Evolutionary conservation across 2,329 filamentous ascomycete genomes (phyloP), one percentile per base, ranked within the genome.

Genomic region (Escovopsis sp.): DNA sequence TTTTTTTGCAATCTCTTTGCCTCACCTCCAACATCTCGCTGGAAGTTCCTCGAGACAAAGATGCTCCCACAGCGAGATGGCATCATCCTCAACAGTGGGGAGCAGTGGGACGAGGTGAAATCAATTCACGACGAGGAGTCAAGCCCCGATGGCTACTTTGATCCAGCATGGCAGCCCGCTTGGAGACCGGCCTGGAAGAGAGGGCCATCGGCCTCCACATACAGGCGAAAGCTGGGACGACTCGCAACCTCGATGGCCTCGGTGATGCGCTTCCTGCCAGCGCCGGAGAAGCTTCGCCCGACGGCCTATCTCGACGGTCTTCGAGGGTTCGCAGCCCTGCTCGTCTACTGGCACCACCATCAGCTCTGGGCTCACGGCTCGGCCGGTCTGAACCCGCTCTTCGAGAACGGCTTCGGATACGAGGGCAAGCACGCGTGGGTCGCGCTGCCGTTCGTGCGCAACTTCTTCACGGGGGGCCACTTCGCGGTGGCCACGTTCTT

Each of bases 341-440:
- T 81, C 25, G 79, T 83, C 12, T 82, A 81, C 55, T 64, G 70
- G 48, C 72, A 78, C 41, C 74, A 80, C 54, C 68, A 79, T 53
- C 58, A 71, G 48, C 55, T 75, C 5, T 78, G 74, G 74, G 67
- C 65, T 36, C 77, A 76, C 55, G 61, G 53, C 43, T 57, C 54
- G 25, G 54, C 46, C 1, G 51, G 52, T 0, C 57, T 60, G 33
- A 61, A 62, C 34, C 39, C 48, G 8, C 56, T 63, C 1, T 59
- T 77, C n/a, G 71, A 77, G 49, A 68, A 68, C 36, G 65, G 65
- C 7, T 81, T 65, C 46, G 67, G 71, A 32, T 68, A 70, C 50
- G 51, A 69, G 1, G 59, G 63, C 46, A 57, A 65, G 37, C 62
- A 71, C 54, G 58, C 71, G 53, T 58, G 79, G 47, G 58, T 60